Evolutionary conservation across 345 rosid genomes (phyloP), one percentile per base, ranked within the genome.

Genomic region (Salix caprea): DNA sequence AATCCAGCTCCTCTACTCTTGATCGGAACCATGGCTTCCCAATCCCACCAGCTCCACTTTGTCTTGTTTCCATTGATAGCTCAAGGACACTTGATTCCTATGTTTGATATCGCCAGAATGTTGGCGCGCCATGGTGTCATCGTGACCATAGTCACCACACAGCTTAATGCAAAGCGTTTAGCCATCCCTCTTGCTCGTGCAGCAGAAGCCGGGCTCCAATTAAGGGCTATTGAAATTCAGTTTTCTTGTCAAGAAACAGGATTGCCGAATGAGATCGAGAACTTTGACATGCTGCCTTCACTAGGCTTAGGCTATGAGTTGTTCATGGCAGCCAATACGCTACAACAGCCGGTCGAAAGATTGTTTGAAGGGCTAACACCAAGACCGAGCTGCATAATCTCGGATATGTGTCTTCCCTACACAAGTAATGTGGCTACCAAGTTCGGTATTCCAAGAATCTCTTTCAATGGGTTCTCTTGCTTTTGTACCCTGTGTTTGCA

Each of bases 331-430:
- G 18, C 71, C 14, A 34, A 66, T 11, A 19, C 68, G 62, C 76
- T 83, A 9, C 79, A 70, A n/a, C 77, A 42, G 1, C 77, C 78
- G 2, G 60, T 82, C 1, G 79, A 79, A 60, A 28, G 40, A 42
- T 46, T 84, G 24, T 42, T 87, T 37, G 28, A 70, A 21, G 54
- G 81, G 14, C 24, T 74, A 8, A 28, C 36, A 16, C 72, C 85
- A 66, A 46, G 67, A 24, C 81, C 85, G 1, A 67, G 30, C 44
- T 88, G 91, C 81, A 67, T 86, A 19, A 72, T 88, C 23, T 83
- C 86, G 1, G 89, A 86, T 46, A 18, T 67, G 79, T 65, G 69
- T 26, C 66, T 58, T 19, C 78, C 75, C 0, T 86, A 80, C 74
- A 85, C 87, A 2, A 48, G 46, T 21, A 62, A 75, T 3, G 23